These are phyloP conservation scores for Blastobotrys americana DNA, from an alignment of 805 yeast genomes.

Conservation along the genomic window DNA sequence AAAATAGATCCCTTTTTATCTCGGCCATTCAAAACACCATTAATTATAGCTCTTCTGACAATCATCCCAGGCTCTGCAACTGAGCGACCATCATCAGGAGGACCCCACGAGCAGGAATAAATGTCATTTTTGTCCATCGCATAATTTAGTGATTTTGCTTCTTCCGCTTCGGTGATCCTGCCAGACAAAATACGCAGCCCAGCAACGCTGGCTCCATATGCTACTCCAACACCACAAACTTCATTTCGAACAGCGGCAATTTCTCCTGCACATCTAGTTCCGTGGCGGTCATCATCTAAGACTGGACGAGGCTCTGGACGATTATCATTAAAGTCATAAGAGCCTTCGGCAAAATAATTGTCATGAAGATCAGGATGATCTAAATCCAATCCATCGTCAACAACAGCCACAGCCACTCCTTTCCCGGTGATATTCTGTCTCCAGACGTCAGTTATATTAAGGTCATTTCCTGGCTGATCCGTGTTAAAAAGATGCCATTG, in stretches of 20 bases:
- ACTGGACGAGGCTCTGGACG: constrained; percentile 71
- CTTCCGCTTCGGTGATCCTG: constrained; percentile 73
- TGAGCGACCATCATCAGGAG: constrained; percentile 83
- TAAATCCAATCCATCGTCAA: constrained; percentile 91
- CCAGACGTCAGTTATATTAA: constrained; percentile 86
- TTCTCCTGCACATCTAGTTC: constrained; percentile 97
- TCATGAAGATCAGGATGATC: constrained; percentile 64
- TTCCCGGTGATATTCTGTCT: constrained; percentile 68
- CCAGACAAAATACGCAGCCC: constrained; percentile 88
- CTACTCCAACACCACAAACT: constrained; percentile 96
- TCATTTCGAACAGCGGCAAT: constrained; percentile 79
- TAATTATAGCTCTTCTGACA: constrained; percentile 75
- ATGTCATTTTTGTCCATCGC: constrained; percentile 82
- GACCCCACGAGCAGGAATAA: constrained; percentile 98
- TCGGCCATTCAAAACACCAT: constrained; percentile 79
- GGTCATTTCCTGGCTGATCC: constrained; percentile 67
- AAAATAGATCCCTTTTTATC: constrained; percentile 74
- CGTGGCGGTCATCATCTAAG: constrained; percentile 79
- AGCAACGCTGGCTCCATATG: constrained; percentile 74
- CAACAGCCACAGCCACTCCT: constrained; percentile 77
- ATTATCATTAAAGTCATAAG: constrained; percentile 88
- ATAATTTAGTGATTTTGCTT: constrained; percentile 80
- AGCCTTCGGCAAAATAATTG: constrained; percentile 61
- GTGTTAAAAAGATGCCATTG: constrained; percentile 94
- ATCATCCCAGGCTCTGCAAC: constrained; percentile 77